Percentiles rank a stretch among this genome's conserved stretches.
phyloP scores from a whole-genome alignment of 2,329 filamentous ascomycete species.

The Pseudocercospora fijiensis region DNA sequence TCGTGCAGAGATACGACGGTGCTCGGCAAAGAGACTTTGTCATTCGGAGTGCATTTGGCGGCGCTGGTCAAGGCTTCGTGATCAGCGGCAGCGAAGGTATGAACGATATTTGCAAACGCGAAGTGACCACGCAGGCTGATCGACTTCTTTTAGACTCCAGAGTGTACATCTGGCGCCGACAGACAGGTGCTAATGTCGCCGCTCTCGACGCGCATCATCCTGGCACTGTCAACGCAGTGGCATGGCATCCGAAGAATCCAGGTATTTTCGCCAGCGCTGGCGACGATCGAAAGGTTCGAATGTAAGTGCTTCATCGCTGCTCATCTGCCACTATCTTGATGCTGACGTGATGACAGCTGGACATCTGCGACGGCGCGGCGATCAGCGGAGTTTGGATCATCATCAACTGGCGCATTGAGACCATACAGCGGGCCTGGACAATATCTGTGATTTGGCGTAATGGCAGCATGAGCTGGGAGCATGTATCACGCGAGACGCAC shows the following conservation, averaged over 20 bases:
- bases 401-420: conserved; percentile 11
- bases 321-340: background rate
- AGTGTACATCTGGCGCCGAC: conserved; percentile 89
- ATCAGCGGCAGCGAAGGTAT: conserved; percentile 85
- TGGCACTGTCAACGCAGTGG: conserved; percentile 79
- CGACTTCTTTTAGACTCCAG: conserved; percentile 53
- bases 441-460: conserved; percentile 13
- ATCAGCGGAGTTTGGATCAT: conserved; percentile 11
- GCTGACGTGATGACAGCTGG: conserved; percentile 22
- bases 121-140: background rate
- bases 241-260: conserved; percentile 83
- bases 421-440: conserved; percentile 11
- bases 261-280: conserved; percentile 87
- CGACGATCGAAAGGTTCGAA: conserved; percentile 79
- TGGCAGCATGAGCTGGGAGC: conserved; percentile 6
- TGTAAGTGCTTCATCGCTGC: conserved; percentile 59
- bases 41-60: conserved; percentile 81
- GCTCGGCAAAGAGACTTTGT: conserved; percentile 73
- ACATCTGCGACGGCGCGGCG: conserved; percentile 18
- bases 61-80: conserved; percentile 87
- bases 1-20: conserved; percentile 73
- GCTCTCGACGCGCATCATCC: conserved; percentile 70
- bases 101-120: background rate
- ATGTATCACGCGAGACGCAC: conserved; percentile 4
- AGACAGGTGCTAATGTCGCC: conserved; percentile 72